These are phyloP conservation scores for Cystobasidiopsis lactophilus DNA, from an alignment of 768 basidiomycete species.

Conservation along the genomic window DNA sequence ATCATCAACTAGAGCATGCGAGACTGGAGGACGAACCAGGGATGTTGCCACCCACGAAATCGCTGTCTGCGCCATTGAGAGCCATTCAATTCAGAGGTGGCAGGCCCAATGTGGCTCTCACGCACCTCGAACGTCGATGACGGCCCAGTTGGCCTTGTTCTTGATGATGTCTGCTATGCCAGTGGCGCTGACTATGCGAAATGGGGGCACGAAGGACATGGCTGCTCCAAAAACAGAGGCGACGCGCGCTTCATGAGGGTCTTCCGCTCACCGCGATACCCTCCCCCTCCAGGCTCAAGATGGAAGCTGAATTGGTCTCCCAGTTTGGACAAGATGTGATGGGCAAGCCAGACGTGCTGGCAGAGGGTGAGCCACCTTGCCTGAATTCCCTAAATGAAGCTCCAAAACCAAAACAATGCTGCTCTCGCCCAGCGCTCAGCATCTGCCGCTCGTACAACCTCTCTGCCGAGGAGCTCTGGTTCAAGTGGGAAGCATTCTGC, in stretches of 20 bases:
- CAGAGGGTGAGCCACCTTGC: constrained; percentile 22
- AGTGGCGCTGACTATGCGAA: no score
- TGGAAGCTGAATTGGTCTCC: constrained; percentile 14
- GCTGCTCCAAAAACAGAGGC: no score
- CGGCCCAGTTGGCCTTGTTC: no score
- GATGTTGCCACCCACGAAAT: constrained; percentile 5
- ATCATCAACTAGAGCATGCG: not conserved
- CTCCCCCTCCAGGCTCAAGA: no score
- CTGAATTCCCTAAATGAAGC: not conserved
- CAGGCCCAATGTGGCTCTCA: not conserved
- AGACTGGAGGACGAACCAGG: not conserved
- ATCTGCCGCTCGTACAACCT: constrained; percentile 28
- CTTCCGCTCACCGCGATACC: no score
- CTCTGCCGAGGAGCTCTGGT: constrained; percentile 26
- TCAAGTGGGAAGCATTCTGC: constrained; percentile 30
- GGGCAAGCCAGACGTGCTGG: constrained; percentile 23
- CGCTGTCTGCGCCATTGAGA: constrained; percentile 5
- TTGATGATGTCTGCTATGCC: no score
- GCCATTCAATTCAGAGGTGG: no score
- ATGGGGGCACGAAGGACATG: no score
- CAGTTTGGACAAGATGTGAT: constrained; percentile 20
- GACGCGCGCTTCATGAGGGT: no score
- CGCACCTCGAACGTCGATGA: not conserved
- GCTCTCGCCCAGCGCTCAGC: constrained; percentile 23
- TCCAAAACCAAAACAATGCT: not conserved